Evolutionary conservation across 169 alveolate species (phyloP).

Genomic region (Eimeria necatrix): DNA sequence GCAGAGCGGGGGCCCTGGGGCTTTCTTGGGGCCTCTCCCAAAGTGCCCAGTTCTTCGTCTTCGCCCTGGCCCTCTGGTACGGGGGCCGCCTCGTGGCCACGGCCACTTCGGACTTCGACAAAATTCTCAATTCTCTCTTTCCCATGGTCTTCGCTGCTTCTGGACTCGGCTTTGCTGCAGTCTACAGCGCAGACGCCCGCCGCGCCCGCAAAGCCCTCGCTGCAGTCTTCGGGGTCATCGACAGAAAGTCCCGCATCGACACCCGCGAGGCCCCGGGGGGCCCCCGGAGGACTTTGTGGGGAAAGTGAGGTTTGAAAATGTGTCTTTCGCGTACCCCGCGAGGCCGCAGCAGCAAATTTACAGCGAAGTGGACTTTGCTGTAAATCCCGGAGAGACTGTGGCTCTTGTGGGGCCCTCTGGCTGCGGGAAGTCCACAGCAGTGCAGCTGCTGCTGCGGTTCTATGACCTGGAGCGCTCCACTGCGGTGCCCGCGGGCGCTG

Average conservation of each 20-base stretch:
- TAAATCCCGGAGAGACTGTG: slow-evolving; percentile 86
- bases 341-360: slow-evolving; percentile 10
- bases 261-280: not conserved
- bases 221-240: not conserved
- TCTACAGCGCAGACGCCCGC: not conserved
- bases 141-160: slow-evolving; percentile 33
- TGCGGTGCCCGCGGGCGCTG: not conserved
- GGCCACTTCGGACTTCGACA: not conserved
- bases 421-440: slow-evolving; percentile 94
- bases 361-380: slow-evolving; percentile 82
- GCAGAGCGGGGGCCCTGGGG: not conserved
- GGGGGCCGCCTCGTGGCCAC: not conserved
- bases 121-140: not conserved
- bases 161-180: not conserved
- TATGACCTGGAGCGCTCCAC: not conserved
- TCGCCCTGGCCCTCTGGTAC: slow-evolving; percentile 40
- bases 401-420: slow-evolving; percentile 95
- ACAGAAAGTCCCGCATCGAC: not conserved
- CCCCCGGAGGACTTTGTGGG: not conserved
- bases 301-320: not conserved
- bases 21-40: slow-evolving; percentile 20
- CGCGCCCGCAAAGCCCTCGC: not conserved
- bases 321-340: not conserved
- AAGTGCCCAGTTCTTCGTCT: slow-evolving; percentile 24
- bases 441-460: slow-evolving; percentile 82